phyloP scores from a whole-genome alignment of 176 grass and related monocot genomes.

The Rhipidocladum racemiflorum region DNA sequence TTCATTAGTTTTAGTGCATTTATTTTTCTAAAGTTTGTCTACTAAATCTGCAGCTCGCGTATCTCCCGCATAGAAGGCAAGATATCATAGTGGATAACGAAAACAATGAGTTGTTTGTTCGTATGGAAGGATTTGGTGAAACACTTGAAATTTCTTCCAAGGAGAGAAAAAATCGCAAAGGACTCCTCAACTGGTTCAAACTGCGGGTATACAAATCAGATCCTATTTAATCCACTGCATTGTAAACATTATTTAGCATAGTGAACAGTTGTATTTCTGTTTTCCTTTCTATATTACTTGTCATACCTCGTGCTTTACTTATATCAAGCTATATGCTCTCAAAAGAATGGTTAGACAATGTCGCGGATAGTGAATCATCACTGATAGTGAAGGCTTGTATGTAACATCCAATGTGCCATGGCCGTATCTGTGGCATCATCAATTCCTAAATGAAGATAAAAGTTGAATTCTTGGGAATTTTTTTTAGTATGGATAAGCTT shows the following conservation, averaged over 20 bases:
- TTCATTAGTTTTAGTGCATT: conserved; percentile 9
- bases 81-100: conserved; percentile 54
- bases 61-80: conserved; percentile 70
- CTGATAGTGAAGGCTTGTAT: background rate
- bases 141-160: conserved; percentile 61
- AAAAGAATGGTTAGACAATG: background rate
- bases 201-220: conserved; percentile 47
- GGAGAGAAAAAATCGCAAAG: conserved; percentile 59
- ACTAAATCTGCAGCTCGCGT: conserved; percentile 57
- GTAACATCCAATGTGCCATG: background rate
- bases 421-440: background rate
- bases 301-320: background rate
- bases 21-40: conserved; percentile 29
- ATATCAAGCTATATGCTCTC: background rate
- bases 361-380: background rate
- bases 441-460: conserved; percentile 12
- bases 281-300: background rate
- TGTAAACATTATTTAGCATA: conserved; percentile 14
- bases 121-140: conserved; percentile 65
- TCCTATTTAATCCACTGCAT: background rate
- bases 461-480: background rate
- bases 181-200: conserved; percentile 81
- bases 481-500: background rate
- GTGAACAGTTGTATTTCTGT: background rate
- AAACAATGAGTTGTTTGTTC: conserved; percentile 52